Evolutionary conservation across 1,284 basidiomycete genomes (phyloP), one percentile per base, ranked within the genome.

Genomic region (Boletus semigastroideus): DNA sequence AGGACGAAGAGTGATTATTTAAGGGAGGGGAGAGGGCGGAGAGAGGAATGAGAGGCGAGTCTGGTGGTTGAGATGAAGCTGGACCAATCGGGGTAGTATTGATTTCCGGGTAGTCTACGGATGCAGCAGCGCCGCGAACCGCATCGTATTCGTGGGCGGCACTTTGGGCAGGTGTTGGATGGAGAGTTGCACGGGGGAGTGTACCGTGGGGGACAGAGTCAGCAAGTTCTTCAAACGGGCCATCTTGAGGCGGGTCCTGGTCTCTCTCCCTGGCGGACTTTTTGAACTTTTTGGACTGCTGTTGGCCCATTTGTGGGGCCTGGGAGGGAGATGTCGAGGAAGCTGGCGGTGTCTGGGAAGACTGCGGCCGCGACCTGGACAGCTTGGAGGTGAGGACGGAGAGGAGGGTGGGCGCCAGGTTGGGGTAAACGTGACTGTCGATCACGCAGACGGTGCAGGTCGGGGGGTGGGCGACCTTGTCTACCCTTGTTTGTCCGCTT

Each of bases 361-460:
- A 88, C 66, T 84, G 82, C 42, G 83, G 77, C 72, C 87, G 78
- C 59, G 83, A 80, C 78, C 79, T 85, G 61, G 81, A 59, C 28
- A 87, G 76, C 70, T 85, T 77, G 59, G 81, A 83, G 56, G 86
- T 78, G 58, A 90, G 79, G 48, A 83, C 84, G 65, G 87, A 86
- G 66, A 91, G 76, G 48, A 91, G 78, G 67, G 87, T 84, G 51
- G 86, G 86, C 74, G 87, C 87, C 87, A 90, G 86, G 68, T 78
- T 89, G 77, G 63, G 55, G 50, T 54, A 57, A 52, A 58, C 45
- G 55, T 52, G 62, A 56, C 62, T 59, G 69, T 71, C 67, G 67
- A 70, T 71, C 67, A 64, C 55, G 40, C 45, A 58, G 56, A 56
- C 60, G 59, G 65, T 65, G 62, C 51, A 40, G 48, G 64, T 62